phyloP scores from a whole-genome alignment of 345 rosid genomes.

The Pelargonium nanum region DNA sequence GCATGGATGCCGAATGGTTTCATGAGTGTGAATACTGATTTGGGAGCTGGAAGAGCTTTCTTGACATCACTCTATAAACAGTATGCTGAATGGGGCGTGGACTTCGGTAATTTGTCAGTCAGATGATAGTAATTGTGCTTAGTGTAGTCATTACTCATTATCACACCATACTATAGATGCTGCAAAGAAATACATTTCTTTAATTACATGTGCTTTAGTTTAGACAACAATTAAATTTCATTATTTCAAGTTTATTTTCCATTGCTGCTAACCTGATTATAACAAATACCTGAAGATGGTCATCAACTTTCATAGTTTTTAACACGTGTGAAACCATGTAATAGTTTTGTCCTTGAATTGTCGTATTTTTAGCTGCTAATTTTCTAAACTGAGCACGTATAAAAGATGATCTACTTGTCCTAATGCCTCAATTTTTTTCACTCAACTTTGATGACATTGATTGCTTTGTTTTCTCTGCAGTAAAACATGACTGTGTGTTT shows the following conservation, averaged over 20 bases:
- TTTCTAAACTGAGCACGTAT: neutral
- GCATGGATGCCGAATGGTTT: slow-evolving; percentile 75
- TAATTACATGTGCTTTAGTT: no score
- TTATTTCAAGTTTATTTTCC: no score
- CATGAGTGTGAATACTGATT: slow-evolving; percentile 58
- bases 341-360: neutral
- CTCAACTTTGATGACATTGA: neutral
- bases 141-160: no score
- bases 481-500: slow-evolving; percentile 79
- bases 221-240: no score
- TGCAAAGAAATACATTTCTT: no score
- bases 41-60: slow-evolving; percentile 67
- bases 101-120: slow-evolving; percentile 44
- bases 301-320: no score
- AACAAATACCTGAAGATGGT: no score
- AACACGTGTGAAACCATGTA: no score
- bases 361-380: neutral
- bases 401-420: neutral
- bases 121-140: slow-evolving; percentile 4
- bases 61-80: slow-evolving; percentile 61
- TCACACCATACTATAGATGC: no score
- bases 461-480: slow-evolving; percentile 22
- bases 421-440: neutral
- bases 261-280: no score
- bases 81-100: slow-evolving; percentile 84